phyloP scores from a whole-genome alignment of 176 grass and related monocot genomes.

The Rhynchospora pubera region DNA sequence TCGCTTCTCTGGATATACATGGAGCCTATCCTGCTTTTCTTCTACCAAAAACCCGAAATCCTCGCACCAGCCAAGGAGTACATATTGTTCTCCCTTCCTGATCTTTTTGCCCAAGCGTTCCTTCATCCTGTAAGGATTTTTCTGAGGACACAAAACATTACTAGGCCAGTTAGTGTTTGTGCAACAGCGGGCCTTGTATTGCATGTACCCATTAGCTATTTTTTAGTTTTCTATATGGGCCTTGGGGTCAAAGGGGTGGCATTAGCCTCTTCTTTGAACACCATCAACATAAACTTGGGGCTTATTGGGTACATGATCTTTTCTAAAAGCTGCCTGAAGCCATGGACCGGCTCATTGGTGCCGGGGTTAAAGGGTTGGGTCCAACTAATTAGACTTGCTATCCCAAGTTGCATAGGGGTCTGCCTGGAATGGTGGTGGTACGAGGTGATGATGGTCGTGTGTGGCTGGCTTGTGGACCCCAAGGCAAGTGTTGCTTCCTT shows the following conservation, averaged over 20 bases:
- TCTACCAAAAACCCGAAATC: constrained; percentile 71
- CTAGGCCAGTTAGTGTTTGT: constrained; percentile 59
- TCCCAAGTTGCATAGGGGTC: constrained; percentile 68
- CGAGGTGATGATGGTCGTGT: constrained; percentile 93
- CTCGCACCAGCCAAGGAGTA: constrained; percentile 53
- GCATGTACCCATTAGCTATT: constrained; percentile 65
- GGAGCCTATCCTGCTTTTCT: constrained; percentile 51
- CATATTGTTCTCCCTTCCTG: constrained; percentile 67
- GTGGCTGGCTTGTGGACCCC: constrained; percentile 61
- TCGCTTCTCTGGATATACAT: constrained; percentile 61
- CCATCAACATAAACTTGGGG: constrained; percentile 51
- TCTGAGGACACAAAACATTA: constrained; percentile 73
- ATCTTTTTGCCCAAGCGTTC: constrained; percentile 66
- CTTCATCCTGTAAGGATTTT: constrained; percentile 74
- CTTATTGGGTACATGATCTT: constrained; percentile 44
- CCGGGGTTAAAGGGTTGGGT: constrained; percentile 43
- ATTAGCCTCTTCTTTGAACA: constrained; percentile 44
- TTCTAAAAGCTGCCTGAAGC: constrained; percentile 26
- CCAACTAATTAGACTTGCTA: constrained; percentile 44
- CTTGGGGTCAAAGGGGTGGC: constrained; percentile 73
- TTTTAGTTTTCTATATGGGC: constrained; percentile 38
- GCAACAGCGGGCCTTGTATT: constrained; percentile 42
- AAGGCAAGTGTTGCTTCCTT: constrained; percentile 68
- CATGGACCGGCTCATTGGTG: neutral
- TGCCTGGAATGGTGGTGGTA: constrained; percentile 99